A percentile compares a stretch with the other conserved stretches of the same genome.
Conservation (phyloP, 164 flowering plant species). For the Akebia trifoliata region DNA sequence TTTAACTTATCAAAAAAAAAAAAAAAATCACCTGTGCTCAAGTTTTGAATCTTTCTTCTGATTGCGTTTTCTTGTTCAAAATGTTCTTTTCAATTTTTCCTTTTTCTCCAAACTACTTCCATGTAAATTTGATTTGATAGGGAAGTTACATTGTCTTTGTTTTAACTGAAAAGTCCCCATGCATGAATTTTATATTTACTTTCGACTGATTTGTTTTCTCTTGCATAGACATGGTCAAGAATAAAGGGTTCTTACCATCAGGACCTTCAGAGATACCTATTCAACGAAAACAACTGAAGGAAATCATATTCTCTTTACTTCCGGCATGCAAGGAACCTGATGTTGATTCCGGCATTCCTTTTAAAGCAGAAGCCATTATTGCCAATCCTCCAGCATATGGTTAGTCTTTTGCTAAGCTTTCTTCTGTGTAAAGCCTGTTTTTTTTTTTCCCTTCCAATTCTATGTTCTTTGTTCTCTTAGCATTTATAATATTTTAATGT, state of each 20-base stretch:
- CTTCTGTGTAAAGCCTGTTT: background rate
- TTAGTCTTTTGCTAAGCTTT: conserved; percentile 22
- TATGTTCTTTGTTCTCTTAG: background rate
- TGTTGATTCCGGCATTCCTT: conserved; percentile 72
- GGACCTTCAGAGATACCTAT: conserved; percentile 96
- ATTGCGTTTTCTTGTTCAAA: no score
- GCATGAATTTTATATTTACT: background rate
- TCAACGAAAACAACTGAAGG: conserved; percentile 92
- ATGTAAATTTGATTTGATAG: no score
- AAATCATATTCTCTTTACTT: conserved; percentile 76
- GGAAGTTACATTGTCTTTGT: no score
- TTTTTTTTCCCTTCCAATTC: background rate
- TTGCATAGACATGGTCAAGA: conserved; percentile 92
- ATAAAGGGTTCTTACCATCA: conserved; percentile 97
- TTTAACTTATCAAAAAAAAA: no score
- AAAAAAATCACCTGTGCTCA: no score
- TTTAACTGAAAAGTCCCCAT: background rate
- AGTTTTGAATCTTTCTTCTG: no score
- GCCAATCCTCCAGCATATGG: conserved; percentile 99
- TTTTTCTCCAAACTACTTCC: no score
- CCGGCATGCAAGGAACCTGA: conserved; percentile 93
- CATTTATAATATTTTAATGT: background rate
- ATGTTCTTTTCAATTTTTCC: no score
- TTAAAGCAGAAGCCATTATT: conserved; percentile 94
- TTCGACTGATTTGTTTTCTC: conserved; percentile 1